Conservation (phyloP, 2,329 filamentous ascomycete species). For the Ambrosiella beaveri region DNA sequence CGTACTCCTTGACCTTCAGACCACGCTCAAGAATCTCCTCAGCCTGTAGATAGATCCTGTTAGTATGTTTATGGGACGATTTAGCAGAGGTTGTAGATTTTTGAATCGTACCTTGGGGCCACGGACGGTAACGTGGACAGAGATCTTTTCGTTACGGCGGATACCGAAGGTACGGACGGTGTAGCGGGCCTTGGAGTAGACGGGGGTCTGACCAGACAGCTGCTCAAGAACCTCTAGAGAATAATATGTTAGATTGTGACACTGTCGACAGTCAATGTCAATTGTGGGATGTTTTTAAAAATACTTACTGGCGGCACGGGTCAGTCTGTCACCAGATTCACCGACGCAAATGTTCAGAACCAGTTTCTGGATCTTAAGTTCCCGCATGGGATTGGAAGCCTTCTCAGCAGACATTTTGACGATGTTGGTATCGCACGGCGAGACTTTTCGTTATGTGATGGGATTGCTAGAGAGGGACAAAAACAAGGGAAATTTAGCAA, state of each 20-base stretch:
- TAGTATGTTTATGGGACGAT: constrained; percentile 14
- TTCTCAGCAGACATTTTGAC: constrained; percentile 50
- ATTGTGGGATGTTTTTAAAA: neutral
- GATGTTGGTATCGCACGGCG: constrained; percentile 12
- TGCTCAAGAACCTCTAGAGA: constrained; percentile 81
- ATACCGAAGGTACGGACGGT: constrained; percentile 99
- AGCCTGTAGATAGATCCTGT: constrained; percentile 33
- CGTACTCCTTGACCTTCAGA: constrained; percentile 99
- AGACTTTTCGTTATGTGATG: constrained; percentile 10
- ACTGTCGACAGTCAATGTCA: neutral
- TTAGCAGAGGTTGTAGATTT: neutral
- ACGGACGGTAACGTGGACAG: constrained; percentile 98
- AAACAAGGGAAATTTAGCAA: neutral
- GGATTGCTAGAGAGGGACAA: constrained; percentile 19
- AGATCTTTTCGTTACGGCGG: constrained; percentile 99
- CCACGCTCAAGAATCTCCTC: constrained; percentile 99
- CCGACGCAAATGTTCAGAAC: constrained; percentile 99
- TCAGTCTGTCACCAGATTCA: constrained; percentile 99
- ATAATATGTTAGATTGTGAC: constrained; percentile 3
- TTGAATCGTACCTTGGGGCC: constrained; percentile 49
- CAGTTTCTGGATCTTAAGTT: constrained; percentile 98
- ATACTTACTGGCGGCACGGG: constrained; percentile 62
- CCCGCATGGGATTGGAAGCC: constrained; percentile 95
- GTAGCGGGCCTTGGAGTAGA: constrained; percentile 99
- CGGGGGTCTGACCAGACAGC: constrained; percentile 96